phyloP scores from a whole-genome alignment of 2,329 filamentous ascomycete genomes.

The Nigrograna mackinnonii region DNA sequence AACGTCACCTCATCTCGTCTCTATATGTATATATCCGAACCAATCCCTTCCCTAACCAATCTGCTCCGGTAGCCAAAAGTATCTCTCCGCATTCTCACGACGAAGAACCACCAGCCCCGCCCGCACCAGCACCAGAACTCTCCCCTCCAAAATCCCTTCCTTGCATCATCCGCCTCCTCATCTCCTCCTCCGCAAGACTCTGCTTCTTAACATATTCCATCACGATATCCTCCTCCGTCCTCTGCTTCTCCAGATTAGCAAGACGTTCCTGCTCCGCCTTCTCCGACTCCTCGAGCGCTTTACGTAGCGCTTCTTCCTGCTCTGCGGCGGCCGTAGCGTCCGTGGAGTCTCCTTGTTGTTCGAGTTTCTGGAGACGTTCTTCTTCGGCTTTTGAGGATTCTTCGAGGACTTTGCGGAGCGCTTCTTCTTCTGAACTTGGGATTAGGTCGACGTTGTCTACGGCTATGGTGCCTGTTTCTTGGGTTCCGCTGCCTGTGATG shows the following conservation, averaged over 20 bases:
- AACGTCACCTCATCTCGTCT: no score
- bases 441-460: conserved; percentile 19
- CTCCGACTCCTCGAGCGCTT: conserved; percentile 16
- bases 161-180: conserved; percentile 8
- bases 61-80: not conserved
- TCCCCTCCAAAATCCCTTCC: conserved; percentile 3
- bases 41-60: no score
- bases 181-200: conserved; percentile 64
- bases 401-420: conserved; percentile 27
- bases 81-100: not conserved
- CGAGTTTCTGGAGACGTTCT: conserved; percentile 42
- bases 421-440: conserved; percentile 17
- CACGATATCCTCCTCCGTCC: conserved; percentile 71
- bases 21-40: no score
- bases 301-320: conserved; percentile 61
- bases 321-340: conserved; percentile 38
- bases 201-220: conserved; percentile 77
- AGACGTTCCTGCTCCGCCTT: conserved; percentile 36
- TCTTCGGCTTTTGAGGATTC: conserved; percentile 30
- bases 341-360: conserved; percentile 44
- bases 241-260: conserved; percentile 38
- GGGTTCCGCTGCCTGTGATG: conserved; percentile 3
- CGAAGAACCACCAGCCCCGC: not conserved
- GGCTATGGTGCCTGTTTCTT: conserved; percentile 8
- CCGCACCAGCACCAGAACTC: not conserved